These are phyloP conservation scores for Silene vulgaris DNA, from an alignment of 179 eudicot species.

Conservation along the genomic window DNA sequence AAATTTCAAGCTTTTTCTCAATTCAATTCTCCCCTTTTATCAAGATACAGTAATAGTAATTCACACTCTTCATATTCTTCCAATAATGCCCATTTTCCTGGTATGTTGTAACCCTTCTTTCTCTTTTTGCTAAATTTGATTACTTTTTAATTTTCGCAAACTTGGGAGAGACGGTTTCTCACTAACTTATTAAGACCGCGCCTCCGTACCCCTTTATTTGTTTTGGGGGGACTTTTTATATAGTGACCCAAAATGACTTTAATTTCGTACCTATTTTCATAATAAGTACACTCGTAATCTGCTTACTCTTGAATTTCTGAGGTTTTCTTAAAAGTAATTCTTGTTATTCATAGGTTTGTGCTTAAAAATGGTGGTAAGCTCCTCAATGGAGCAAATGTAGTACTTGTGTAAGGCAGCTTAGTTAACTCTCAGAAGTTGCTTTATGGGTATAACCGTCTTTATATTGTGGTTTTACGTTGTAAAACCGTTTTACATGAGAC, in stretches of 20 bases:
- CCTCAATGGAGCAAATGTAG: too few relatives aligned
- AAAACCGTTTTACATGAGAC: conserved; percentile 1
- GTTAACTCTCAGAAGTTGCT: too few relatives aligned
- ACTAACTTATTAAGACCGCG: too few relatives aligned
- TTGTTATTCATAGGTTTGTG: neutral
- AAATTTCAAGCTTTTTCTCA: conserved; percentile 26
- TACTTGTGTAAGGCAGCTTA: too few relatives aligned
- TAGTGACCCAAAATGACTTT: neutral
- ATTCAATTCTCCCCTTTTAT: conserved; percentile 23
- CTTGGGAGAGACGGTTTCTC: too few relatives aligned
- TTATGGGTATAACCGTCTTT: too few relatives aligned
- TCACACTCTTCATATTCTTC: neutral
- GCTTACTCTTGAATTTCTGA: too few relatives aligned
- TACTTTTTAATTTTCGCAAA: neutral
- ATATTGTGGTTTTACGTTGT: neutral
- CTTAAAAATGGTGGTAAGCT: neutral
- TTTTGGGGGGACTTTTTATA: neutral
- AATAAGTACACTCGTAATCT: too few relatives aligned
- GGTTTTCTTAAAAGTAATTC: too few relatives aligned
- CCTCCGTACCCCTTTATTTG: too few relatives aligned
- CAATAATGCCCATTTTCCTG: conserved; percentile 19
- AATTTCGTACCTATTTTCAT: too few relatives aligned
- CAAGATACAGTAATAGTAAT: neutral
- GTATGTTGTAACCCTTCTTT: neutral
- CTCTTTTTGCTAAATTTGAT: neutral